phyloP scores from a whole-genome alignment of 495 filamentous ascomycete genomes.

The Lepraria neglecta region DNA sequence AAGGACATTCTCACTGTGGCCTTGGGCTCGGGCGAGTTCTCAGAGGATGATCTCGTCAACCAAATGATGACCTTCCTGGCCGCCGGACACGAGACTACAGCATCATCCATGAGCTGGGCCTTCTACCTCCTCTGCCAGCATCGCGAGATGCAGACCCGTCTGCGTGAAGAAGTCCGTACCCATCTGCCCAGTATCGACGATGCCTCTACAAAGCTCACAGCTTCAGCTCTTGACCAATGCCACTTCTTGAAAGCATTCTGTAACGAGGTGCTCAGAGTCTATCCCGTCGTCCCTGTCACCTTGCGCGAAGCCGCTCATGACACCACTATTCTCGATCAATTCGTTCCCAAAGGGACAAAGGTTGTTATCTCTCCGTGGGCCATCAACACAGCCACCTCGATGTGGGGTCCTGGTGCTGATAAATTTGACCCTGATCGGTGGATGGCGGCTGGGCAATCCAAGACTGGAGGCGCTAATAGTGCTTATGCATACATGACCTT shows the following conservation, averaged over 20 bases:
- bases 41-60: constrained; percentile 73
- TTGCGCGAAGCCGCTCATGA: constrained; percentile 56
- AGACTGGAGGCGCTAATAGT: constrained; percentile 50
- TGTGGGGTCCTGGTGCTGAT: constrained; percentile 80
- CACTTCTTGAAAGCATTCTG: constrained; percentile 57
- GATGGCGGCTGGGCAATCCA: constrained; percentile 47
- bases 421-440: constrained; percentile 79
- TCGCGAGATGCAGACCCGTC: constrained; percentile 48
- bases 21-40: constrained; percentile 67
- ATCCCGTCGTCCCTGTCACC: constrained; percentile 55
- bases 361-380: constrained; percentile 47
- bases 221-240: constrained; percentile 47
- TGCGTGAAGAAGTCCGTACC: constrained; percentile 56
- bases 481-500: constrained; percentile 79
- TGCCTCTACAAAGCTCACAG: constrained; percentile 41
- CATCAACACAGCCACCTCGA: constrained; percentile 64
- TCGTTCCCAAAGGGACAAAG: constrained; percentile 50
- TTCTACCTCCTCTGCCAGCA: constrained; percentile 54
- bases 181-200: constrained; percentile 54
- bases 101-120: constrained; percentile 55
- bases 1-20: constrained; percentile 81
- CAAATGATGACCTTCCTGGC: constrained; percentile 95
- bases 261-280: constrained; percentile 54
- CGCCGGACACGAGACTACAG: constrained; percentile 80
- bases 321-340: constrained; percentile 54